Evolutionary conservation across 1,284 basidiomycete genomes (phyloP), one percentile per base, ranked within the genome.

Genomic region (Cutaneotrichosporon sp.): DNA sequence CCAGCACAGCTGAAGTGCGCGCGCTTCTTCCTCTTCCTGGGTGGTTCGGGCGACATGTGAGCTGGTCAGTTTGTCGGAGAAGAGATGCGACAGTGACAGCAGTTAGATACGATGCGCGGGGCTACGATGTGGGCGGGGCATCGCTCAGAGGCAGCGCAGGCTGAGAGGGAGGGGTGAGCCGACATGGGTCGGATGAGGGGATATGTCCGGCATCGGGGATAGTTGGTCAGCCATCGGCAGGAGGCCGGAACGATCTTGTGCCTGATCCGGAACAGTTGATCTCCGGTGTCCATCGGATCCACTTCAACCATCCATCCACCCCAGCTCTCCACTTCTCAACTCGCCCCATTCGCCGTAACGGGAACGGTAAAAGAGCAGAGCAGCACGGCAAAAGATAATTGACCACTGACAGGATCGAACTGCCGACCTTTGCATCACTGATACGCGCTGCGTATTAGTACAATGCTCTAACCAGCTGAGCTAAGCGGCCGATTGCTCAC

Each of bases 11-110:
- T 46, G 33, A 58, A 47, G 16, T 49, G 43, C 2, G 27, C 47
- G 14, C 54, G 55, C 43, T 53, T 42, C 56, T 62, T 62, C 14
- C 51, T 33, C 34, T 62, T 62, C 33, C 45, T 34, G 4, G 49
- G 56, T 24, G 56, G 45, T 11, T 53, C 51, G 18, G 51, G 13
- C 3, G 38, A 24, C 51, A 53, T 53, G 25, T 20, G 50, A 34
- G n/a, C 13, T 2, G n/a, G 27, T 52, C 31, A 20, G 31, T 16
- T 16, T 8, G 31, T 34, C 51, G 51, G 51, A 53, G 51, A 53
- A 22, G 20, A 24, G 31, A 31, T 24, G 34, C 20, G 47, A 46
- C 18, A n/a, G 24, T 4, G 31, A 29, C 45, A 16, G 25, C 18
- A 5, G 47, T 24, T 25, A 53, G 51, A 53, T 53, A 53, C 51